These are phyloP conservation scores for Leccinellum luteum DNA, from an alignment of 768 basidiomycete species.

Conservation along the genomic window DNA sequence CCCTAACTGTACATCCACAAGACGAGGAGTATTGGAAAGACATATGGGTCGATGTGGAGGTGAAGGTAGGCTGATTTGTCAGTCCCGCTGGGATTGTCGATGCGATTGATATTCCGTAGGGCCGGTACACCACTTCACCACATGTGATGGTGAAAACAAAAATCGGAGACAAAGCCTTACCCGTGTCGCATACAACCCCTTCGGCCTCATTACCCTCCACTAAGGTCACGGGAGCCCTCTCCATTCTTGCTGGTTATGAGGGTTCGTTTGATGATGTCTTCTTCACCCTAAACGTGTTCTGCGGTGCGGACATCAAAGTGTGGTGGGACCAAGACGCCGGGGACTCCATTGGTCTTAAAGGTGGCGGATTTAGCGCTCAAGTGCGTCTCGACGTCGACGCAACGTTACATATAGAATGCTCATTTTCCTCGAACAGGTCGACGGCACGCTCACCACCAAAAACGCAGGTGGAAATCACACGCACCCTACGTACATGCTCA, in stretches of 20 bases:
- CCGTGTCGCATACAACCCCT: neutral
- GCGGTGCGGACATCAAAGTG: conserved; percentile 30
- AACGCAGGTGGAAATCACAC: conserved; percentile 85
- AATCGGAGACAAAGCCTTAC: conserved; percentile 25
- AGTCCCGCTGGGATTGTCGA: neutral
- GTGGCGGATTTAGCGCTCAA: conserved; percentile 11
- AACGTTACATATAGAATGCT: neutral
- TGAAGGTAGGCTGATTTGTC: conserved; percentile 33
- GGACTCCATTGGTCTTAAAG: neutral
- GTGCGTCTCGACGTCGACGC: conserved; percentile 3
- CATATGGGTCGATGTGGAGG: conserved; percentile 31
- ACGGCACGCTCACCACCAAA: conserved; percentile 60
- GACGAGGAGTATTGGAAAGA: conserved; percentile 39
- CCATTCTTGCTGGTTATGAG: conserved; percentile 67
- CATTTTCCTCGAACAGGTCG: conserved; percentile 41
- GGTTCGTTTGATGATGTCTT: conserved; percentile 58
- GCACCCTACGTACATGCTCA: conserved; percentile 79
- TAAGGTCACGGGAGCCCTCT: conserved; percentile 40
- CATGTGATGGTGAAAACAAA: conserved; percentile 37
- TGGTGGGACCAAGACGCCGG: conserved; percentile 46
- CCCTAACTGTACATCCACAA: conserved; percentile 43
- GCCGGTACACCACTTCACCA: conserved; percentile 44
- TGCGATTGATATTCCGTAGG: conserved; percentile 24
- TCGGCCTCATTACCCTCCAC: conserved; percentile 11
- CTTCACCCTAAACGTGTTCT: conserved; percentile 65